phyloP scores from a whole-genome alignment of 2,329 filamentous ascomycete genomes.

The Knufia fluminis region DNA sequence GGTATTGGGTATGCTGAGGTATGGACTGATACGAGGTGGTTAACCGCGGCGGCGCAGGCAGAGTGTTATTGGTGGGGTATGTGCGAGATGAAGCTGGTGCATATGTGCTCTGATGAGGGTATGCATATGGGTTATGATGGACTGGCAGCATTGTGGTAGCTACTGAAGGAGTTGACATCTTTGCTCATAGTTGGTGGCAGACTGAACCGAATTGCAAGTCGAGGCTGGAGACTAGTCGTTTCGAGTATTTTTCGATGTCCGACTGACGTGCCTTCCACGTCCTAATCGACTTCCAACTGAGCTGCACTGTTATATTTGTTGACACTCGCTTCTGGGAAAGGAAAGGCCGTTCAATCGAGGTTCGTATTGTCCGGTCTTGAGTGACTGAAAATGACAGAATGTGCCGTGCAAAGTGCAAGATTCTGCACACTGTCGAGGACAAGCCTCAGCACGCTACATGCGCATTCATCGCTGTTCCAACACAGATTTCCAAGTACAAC shows the following conservation, averaged over 20 bases:
- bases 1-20: slow-evolving; percentile 28
- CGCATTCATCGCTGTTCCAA: neutral
- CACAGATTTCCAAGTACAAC: neutral
- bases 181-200: slow-evolving; percentile 7
- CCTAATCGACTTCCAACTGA: neutral
- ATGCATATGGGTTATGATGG: slow-evolving; percentile 56
- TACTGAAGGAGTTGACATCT: slow-evolving; percentile 75
- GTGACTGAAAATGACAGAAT: neutral
- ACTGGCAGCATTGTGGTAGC: slow-evolving; percentile 63
- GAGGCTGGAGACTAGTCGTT: neutral
- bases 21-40: slow-evolving; percentile 35
- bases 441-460: slow-evolving; percentile 5
- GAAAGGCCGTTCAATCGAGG: neutral
- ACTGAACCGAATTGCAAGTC: neutral
- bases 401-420: neutral
- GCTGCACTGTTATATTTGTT: neutral
- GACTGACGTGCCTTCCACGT: slow-evolving; percentile 1
- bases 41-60: slow-evolving; percentile 33
- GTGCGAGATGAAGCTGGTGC: slow-evolving; percentile 42
- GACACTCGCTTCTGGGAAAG: neutral
- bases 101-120: slow-evolving; percentile 49
- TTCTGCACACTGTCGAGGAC: slow-evolving; percentile 6
- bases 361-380: neutral
- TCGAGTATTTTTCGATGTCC: slow-evolving; percentile 4
- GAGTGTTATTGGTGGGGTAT: slow-evolving; percentile 41